These are phyloP conservation scores for Stipa capillata DNA, from an alignment of 176 grass and related monocot species.

Conservation along the genomic window DNA sequence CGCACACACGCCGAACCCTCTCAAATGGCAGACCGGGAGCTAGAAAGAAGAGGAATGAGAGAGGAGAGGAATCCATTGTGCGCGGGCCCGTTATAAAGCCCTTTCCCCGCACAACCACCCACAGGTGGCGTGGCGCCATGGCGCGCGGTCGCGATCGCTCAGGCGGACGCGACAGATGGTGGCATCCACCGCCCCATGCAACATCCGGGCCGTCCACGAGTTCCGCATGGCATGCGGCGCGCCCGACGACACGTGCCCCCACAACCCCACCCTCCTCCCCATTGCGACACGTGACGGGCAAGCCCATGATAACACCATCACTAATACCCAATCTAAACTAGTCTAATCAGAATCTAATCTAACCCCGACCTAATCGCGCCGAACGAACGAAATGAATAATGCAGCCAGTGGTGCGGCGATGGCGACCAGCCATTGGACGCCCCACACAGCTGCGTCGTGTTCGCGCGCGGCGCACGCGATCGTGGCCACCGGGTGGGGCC, in stretches of 20 bases:
- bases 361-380: not conserved
- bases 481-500: no score
- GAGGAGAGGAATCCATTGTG: not conserved
- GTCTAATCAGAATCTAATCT: not conserved
- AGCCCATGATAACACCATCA: not conserved
- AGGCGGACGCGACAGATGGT: not conserved
- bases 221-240: not conserved
- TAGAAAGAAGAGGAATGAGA: not conserved
- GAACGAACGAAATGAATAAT: not conserved
- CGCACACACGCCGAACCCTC: no score
- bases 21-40: no score
- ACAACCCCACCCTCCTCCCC: no score
- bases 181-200: not conserved
- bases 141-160: not conserved
- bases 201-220: constrained; percentile 35
- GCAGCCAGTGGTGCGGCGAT: not conserved
- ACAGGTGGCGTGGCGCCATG: not conserved
- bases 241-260: constrained; percentile 7
- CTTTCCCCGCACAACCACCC: not conserved
- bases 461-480: no score
- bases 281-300: constrained; percentile 30
- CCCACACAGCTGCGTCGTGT: no score
- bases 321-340: not conserved
- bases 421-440: not conserved
- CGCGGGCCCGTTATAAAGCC: not conserved